phyloP scores from a whole-genome alignment of 2,329 filamentous ascomycete species.

The Leptographium lundbergii region DNA sequence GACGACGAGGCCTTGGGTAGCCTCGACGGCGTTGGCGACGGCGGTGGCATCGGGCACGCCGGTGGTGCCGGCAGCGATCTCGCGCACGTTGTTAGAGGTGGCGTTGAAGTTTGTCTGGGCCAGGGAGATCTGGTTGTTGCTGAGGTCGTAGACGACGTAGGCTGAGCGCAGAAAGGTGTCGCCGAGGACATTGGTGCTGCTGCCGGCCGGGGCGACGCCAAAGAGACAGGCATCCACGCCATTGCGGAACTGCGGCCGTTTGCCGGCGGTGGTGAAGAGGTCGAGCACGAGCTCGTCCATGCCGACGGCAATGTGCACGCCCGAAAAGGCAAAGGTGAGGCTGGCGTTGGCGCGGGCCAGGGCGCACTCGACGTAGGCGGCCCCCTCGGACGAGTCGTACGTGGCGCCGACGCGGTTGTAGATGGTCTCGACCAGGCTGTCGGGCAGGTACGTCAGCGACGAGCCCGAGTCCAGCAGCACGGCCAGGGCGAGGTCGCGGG shows the following conservation, averaged over 20 bases:
- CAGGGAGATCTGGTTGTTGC: slow-evolving; percentile 57
- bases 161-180: slow-evolving; percentile 65
- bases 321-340: slow-evolving; percentile 43
- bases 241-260: slow-evolving; percentile 37
- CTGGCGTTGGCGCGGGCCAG: slow-evolving; percentile 27
- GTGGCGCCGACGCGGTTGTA: slow-evolving; percentile 46
- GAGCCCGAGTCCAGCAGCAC: slow-evolving; percentile 63
- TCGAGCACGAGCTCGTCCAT: slow-evolving; percentile 49
- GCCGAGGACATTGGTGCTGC: slow-evolving; percentile 49
- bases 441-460: slow-evolving; percentile 53
- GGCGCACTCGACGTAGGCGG: slow-evolving; percentile 51
- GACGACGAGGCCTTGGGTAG: slow-evolving; percentile 28
- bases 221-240: slow-evolving; percentile 50
- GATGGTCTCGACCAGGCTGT: slow-evolving; percentile 38
- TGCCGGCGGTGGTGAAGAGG: slow-evolving; percentile 31
- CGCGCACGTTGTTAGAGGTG: slow-evolving; percentile 34
- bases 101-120: slow-evolving; percentile 54
- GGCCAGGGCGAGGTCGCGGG: slow-evolving; percentile 38
- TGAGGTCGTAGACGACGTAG: slow-evolving; percentile 64
- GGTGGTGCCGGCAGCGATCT: slow-evolving; percentile 37
- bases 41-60: slow-evolving; percentile 41
- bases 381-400: slow-evolving; percentile 38
- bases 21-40: slow-evolving; percentile 35
- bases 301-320: slow-evolving; percentile 38
- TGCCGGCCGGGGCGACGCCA: slow-evolving; percentile 47